Conservation (phyloP, 371 early-diverging fungal species). For the Rhizopus delemar region DNA sequence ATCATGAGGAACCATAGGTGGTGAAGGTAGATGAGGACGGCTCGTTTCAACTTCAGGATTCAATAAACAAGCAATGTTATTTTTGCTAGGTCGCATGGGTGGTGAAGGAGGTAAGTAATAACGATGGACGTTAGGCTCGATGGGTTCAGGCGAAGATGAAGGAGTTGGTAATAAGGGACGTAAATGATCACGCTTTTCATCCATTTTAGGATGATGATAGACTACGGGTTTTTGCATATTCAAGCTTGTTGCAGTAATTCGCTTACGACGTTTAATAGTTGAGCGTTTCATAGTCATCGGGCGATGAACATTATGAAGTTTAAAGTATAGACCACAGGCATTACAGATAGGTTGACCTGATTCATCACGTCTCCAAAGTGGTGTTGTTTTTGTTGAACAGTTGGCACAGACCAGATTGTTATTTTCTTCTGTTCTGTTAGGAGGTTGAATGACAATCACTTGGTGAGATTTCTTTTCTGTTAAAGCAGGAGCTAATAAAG, state of each 20-base stretch:
- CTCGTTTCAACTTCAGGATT: constrained; percentile 34
- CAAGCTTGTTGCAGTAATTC: constrained; percentile 35
- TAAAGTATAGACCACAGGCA: constrained; percentile 82
- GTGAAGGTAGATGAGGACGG: constrained; percentile 42
- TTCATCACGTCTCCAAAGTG: constrained; percentile 79
- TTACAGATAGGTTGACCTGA: constrained; percentile 74
- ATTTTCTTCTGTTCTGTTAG: constrained; percentile 2
- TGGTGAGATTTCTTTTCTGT: background rate
- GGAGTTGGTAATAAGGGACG: constrained; percentile 38
- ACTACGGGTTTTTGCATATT: constrained; percentile 14
- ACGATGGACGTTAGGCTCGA: constrained; percentile 45
- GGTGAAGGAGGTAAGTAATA: constrained; percentile 37
- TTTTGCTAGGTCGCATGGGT: constrained; percentile 39
- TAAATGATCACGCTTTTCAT: constrained; percentile 21
- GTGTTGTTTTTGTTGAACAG: constrained; percentile 76
- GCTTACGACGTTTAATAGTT: constrained; percentile 58
- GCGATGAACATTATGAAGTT: constrained; percentile 66
- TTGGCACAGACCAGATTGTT: constrained; percentile 61
- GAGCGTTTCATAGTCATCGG: constrained; percentile 58
- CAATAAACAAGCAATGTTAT: constrained; percentile 38
- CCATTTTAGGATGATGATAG: constrained; percentile 19
- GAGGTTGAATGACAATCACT: background rate
- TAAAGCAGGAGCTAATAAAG: constrained; percentile 36
- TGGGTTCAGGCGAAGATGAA: constrained; percentile 26
- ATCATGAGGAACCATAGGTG: constrained; percentile 40